Base-by-base conservation (phyloP, 495 filamentous ascomycete species). In the Talaromyces liani region DNA sequence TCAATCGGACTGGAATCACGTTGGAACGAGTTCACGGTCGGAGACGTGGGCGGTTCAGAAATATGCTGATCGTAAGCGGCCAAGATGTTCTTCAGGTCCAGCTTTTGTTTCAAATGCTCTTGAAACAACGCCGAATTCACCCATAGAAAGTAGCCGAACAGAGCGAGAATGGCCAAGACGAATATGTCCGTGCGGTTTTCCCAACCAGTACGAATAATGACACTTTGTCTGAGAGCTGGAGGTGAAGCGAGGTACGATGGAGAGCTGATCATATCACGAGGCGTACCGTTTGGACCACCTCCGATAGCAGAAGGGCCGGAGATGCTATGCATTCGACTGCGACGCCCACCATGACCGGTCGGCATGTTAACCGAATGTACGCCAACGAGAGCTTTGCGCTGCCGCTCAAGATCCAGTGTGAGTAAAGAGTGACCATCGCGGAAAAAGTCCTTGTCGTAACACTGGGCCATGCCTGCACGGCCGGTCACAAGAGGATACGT, bases 401-500 rank as follows among this genome's bases (percentile, higher is more conserved):
- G 78, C 58, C 83, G 79, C 10, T 63, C 63, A n/a, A 74, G 68
- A 24, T 66, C 77, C 39, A 80, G 57, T 29, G 73, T 79, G 71
- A 74, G 78, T 4, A 80, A 66, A 1, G 72, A 74, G 55, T 73
- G 76, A 8, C 74, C 77, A 67, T 66, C 67, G 47, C 69, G 77
- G 66, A 76, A 76, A 63, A 83, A 86, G 47, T 88, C 88, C 58
- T 82, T 79, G 45, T 79, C 79, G 64, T 88, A 86, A 66, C 85
- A 86, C 60, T 81, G 79, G 1, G 92, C 92, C 63, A 79, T 75
- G 64, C 79, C 73, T 4, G 88, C 87, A 5, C 86, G 84, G 24
- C 89, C 84, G 9, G 92, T 87, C 22, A 93, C 88, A 7, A 90
- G 72, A 7, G 94, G 94, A 68, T 96, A 98, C 4, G 85, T 88